Evolutionary conservation across 176 grass and related monocot genomes (phyloP).

Genomic region (Pharus latifolius): DNA sequence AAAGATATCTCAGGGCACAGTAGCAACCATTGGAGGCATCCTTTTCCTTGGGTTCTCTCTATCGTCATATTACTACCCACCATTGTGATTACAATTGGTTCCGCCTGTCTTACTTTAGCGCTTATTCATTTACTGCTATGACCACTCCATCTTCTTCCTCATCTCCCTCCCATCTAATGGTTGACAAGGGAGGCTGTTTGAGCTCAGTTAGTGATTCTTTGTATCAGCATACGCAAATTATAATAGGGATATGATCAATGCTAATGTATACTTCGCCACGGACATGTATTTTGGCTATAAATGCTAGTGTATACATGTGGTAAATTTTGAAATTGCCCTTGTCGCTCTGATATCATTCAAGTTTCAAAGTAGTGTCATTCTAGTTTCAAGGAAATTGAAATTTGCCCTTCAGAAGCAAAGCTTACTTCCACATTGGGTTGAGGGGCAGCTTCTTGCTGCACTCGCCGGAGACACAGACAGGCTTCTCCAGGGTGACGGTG

Average conservation of each 20-base stretch:
- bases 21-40: slow-evolving; percentile 76
- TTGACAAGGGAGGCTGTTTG: neutral
- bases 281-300: too few relatives aligned
- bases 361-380: too few relatives aligned
- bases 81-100: slow-evolving; percentile 37
- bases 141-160: neutral
- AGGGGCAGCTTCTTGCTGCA: too few relatives aligned
- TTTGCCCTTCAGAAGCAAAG: too few relatives aligned
- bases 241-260: slow-evolving; percentile 1
- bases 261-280: slow-evolving; percentile 15
- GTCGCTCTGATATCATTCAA: too few relatives aligned
- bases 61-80: slow-evolving; percentile 91
- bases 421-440: too few relatives aligned
- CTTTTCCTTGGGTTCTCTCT: slow-evolving; percentile 87
- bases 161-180: neutral
- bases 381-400: too few relatives aligned
- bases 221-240: neutral
- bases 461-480: too few relatives aligned
- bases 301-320: too few relatives aligned
- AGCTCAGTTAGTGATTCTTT: too few relatives aligned
- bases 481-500: too few relatives aligned
- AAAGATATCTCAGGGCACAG: slow-evolving; percentile 83
- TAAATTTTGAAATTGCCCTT: too few relatives aligned
- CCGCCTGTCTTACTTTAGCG: neutral
- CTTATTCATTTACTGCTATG: neutral